These are phyloP conservation scores for Triangularia verruculosa DNA, from an alignment of 2,329 filamentous ascomycete genomes.

Conservation along the genomic window DNA sequence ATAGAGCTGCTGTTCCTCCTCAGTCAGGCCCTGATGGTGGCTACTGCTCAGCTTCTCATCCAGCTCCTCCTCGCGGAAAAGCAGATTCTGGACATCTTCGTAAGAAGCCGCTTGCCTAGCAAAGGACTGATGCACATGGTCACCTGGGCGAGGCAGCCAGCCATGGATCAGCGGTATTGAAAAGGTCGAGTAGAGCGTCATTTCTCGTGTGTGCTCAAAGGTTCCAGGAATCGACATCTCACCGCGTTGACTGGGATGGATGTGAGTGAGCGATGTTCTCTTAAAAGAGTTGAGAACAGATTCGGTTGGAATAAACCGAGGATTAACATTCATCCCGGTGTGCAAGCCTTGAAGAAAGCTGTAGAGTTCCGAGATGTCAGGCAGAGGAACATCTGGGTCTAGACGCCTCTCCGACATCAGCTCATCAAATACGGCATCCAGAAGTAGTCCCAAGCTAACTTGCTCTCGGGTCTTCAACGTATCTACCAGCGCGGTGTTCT, in stretches of 20 bases:
- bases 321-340: conserved; percentile 98
- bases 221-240: conserved; percentile 57
- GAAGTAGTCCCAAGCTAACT: conserved; percentile 77
- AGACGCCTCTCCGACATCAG: conserved; percentile 75
- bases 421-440: conserved; percentile 91
- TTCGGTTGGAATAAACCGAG: conserved; percentile 68
- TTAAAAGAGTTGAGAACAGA: conserved; percentile 47
- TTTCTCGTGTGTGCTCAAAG: conserved; percentile 84
- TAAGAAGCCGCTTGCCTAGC: conserved; percentile 76
- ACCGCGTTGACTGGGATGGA: conserved; percentile 49
- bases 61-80: conserved; percentile 85
- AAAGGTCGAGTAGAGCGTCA: conserved; percentile 89
- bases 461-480: conserved; percentile 78
- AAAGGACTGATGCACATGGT: conserved; percentile 67
- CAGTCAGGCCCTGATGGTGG: conserved; percentile 55
- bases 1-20: conserved; percentile 74
- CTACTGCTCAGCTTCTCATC: conserved; percentile 67
- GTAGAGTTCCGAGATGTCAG: conserved; percentile 86
- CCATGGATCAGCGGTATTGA: conserved; percentile 86
- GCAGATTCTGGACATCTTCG: conserved; percentile 85
- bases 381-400: conserved; percentile 61
- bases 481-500: conserved; percentile 70
- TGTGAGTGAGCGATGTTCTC: conserved; percentile 51
- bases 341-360: conserved; percentile 83
- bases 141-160: conserved; percentile 73